These are phyloP conservation scores for Penicillium manginii DNA, from an alignment of 495 filamentous ascomycete genomes.

Conservation along the genomic window DNA sequence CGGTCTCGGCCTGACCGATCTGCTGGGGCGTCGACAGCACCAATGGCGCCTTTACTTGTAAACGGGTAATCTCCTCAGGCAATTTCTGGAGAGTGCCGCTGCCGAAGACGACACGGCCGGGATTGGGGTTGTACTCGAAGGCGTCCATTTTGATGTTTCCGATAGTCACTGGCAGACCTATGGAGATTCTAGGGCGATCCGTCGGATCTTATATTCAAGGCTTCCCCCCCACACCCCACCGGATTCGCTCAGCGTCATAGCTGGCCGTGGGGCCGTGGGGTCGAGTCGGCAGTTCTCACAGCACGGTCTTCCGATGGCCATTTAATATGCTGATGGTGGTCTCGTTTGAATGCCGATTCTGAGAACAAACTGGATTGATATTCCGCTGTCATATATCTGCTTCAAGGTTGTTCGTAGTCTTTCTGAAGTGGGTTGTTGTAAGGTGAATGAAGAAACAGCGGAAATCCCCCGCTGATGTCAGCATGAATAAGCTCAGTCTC, in stretches of 20 bases:
- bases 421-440: background rate
- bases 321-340: no score
- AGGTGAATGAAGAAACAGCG: background rate
- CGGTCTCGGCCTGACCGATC: slow-evolving; percentile 50
- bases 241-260: slow-evolving; percentile 23
- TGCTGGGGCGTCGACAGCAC: slow-evolving; percentile 65
- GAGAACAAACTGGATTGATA: no score
- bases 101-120: slow-evolving; percentile 65
- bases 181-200: slow-evolving; percentile 13
- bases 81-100: slow-evolving; percentile 63
- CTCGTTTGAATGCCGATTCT: no score
- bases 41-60: slow-evolving; percentile 57
- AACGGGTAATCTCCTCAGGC: slow-evolving; percentile 59
- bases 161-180: background rate
- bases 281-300: slow-evolving; percentile 30
- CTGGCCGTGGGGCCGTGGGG: slow-evolving; percentile 36
- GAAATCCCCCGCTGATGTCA: slow-evolving; percentile 23
- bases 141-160: slow-evolving; percentile 48
- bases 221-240: slow-evolving; percentile 39
- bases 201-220: slow-evolving; percentile 29
- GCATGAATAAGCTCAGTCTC: slow-evolving; percentile 24
- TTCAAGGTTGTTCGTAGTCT: background rate
- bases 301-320: slow-evolving; percentile 15
- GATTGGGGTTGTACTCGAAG: slow-evolving; percentile 65
- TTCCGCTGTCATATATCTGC: no score